phyloP scores from a whole-genome alignment of 306 rosid species.

The Crotalaria pallida region DNA sequence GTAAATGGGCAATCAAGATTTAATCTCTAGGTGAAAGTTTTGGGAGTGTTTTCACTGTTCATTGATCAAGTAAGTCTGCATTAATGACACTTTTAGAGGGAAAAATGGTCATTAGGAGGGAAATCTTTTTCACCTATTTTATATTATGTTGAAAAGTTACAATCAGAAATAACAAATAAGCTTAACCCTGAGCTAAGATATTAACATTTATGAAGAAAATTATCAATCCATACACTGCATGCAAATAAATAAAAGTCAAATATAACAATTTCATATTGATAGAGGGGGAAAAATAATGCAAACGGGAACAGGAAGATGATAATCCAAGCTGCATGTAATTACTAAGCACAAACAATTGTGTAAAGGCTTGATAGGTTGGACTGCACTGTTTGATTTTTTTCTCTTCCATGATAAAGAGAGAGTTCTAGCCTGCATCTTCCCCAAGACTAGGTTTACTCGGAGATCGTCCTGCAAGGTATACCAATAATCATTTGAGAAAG shows the following conservation, averaged over 20 bases:
- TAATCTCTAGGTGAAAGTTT: too few species aligned
- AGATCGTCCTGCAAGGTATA: conserved; percentile 41
- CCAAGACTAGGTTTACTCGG: conserved; percentile 16
- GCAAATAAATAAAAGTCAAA: background rate
- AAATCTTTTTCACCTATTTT: too few species aligned
- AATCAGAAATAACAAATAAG: conserved; percentile 4
- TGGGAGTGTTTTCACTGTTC: too few species aligned
- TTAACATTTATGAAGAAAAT: background rate
- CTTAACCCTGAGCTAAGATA: background rate
- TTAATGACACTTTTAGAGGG: too few species aligned
- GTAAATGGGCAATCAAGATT: too few species aligned
- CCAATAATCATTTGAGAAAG: conserved; percentile 26
- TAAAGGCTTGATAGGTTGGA: conserved; percentile 40
- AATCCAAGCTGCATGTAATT: background rate
- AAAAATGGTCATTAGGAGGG: too few species aligned
- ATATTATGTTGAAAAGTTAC: too few species aligned
- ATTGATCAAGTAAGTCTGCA: too few species aligned
- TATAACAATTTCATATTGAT: background rate
- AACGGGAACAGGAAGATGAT: background rate
- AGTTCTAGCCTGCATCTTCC: conserved; percentile 36
- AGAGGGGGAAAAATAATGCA: background rate
- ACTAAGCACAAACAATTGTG: conserved; percentile 50
- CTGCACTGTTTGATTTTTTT: conserved; percentile 31
- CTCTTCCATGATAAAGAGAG: conserved; percentile 26
- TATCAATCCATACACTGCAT: background rate